These are phyloP conservation scores for Priceomyces haplophilus DNA, from an alignment of 805 yeast genomes.

Conservation along the genomic window DNA sequence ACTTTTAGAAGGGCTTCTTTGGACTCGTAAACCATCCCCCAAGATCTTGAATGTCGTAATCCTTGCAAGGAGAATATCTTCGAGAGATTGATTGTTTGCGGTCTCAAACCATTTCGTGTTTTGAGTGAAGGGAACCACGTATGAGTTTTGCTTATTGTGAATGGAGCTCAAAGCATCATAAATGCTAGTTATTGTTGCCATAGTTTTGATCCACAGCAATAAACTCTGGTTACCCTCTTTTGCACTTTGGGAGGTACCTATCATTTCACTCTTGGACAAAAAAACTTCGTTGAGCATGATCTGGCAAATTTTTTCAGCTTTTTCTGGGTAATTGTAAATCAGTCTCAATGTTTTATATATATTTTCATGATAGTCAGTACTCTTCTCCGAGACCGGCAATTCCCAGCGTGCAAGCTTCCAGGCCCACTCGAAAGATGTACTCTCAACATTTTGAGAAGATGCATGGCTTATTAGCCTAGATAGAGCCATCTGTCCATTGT, in stretches of 20 bases:
- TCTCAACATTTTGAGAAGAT: constrained; percentile 2
- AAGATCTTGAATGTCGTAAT: constrained; percentile 34
- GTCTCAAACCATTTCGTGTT: constrained; percentile 37
- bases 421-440: constrained; percentile 53
- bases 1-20: background rate
- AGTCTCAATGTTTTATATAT: constrained; percentile 53
- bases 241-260: constrained; percentile 10
- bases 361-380: constrained; percentile 40
- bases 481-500: constrained; percentile 57
- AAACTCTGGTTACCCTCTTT: constrained; percentile 15
- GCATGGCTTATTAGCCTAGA: constrained; percentile 43
- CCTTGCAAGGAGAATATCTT: constrained; percentile 44
- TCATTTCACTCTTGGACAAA: constrained; percentile 8
- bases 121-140: constrained; percentile 8
- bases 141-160: constrained; percentile 8
- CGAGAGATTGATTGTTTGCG: constrained; percentile 35
- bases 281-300: constrained; percentile 18
- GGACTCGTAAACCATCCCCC: constrained; percentile 6
- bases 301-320: constrained; percentile 15
- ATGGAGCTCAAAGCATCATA: constrained; percentile 9
- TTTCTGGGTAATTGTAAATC: constrained; percentile 35
- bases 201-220: constrained; percentile 21
- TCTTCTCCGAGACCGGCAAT: constrained; percentile 45
- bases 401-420: constrained; percentile 84
- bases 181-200: constrained; percentile 26